Percentiles rank a stretch among this genome's conserved stretches.
phyloP scores from a whole-genome alignment of 164 flowering plant genomes.

The Tinospora cordifolia region DNA sequence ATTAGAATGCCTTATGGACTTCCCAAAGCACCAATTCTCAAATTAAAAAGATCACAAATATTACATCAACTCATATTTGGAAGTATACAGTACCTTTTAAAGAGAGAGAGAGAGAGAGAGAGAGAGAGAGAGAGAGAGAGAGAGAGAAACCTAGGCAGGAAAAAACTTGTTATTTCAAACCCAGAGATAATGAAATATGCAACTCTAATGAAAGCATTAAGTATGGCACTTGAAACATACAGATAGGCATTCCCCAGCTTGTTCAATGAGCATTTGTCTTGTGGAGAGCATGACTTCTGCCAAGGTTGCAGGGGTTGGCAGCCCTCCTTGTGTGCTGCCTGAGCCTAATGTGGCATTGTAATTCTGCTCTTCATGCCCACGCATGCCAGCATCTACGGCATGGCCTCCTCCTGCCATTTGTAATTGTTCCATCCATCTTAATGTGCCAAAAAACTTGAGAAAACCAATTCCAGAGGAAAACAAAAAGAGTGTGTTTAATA shows the following conservation, averaged over 20 bases:
- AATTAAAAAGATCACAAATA: not conserved
- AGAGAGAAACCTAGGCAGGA: not conserved
- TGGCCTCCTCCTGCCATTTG: constrained; percentile 32
- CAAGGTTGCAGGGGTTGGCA: constrained; percentile 64
- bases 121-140: not conserved
- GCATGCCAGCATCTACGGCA: constrained; percentile 23
- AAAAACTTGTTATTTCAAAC: not conserved
- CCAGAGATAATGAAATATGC: not conserved
- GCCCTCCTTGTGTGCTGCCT: constrained; percentile 33
- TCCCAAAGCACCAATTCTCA: not conserved
- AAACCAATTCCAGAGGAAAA: not conserved
- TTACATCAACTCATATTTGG: not conserved
- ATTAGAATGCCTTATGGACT: not conserved
- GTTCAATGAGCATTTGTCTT: constrained; percentile 50
- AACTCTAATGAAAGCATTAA: not conserved
- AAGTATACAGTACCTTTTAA: not conserved
- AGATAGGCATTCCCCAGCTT: constrained; percentile 46
- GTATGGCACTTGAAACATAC: constrained; percentile 32
- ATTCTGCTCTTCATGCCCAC: constrained; percentile 22
- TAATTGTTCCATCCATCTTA: constrained; percentile 14
- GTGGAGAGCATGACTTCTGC: constrained; percentile 62
- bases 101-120: not conserved
- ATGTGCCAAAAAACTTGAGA: constrained; percentile 7
- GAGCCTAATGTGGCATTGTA: constrained; percentile 22
- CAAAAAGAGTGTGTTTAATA: not conserved